phyloP scores from a whole-genome alignment of 148 eudicot species.

The Heliamphora exappendiculata region DNA sequence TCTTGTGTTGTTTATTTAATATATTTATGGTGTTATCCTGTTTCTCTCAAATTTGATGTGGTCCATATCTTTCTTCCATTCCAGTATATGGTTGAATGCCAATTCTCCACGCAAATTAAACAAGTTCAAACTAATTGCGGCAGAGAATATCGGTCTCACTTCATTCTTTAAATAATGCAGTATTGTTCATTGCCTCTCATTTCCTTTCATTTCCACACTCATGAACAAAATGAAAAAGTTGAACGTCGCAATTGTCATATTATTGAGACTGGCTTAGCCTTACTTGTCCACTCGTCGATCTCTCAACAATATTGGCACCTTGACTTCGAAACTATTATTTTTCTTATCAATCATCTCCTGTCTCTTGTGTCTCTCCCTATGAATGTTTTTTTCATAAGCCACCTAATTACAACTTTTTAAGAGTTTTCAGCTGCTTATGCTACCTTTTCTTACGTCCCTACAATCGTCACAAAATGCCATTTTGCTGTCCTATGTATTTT shows the following conservation, averaged over 20 bases:
- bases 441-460: not conserved
- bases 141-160: not conserved
- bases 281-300: not conserved
- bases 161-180: not conserved
- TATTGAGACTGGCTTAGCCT: too few relatives aligned
- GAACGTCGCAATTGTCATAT: constrained; percentile 6
- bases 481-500: not conserved
- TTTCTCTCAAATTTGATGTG: not conserved
- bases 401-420: not conserved
- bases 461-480: not conserved
- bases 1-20: too few relatives aligned
- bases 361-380: not conserved
- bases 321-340: not conserved
- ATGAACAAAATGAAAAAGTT: not conserved
- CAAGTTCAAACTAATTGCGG: not conserved
- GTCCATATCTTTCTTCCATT: not conserved
- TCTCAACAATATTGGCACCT: not conserved
- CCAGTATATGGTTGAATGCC: not conserved
- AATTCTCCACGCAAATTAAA: not conserved
- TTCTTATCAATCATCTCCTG: not conserved
- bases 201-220: not conserved
- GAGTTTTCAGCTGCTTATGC: not conserved
- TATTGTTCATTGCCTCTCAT: not conserved
- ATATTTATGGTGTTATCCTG: too few relatives aligned
- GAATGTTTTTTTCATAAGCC: not conserved